These are phyloP conservation scores for Pilasporangium apinafurcum DNA, from an alignment of 352 stramenopile species.

Conservation along the genomic window DNA sequence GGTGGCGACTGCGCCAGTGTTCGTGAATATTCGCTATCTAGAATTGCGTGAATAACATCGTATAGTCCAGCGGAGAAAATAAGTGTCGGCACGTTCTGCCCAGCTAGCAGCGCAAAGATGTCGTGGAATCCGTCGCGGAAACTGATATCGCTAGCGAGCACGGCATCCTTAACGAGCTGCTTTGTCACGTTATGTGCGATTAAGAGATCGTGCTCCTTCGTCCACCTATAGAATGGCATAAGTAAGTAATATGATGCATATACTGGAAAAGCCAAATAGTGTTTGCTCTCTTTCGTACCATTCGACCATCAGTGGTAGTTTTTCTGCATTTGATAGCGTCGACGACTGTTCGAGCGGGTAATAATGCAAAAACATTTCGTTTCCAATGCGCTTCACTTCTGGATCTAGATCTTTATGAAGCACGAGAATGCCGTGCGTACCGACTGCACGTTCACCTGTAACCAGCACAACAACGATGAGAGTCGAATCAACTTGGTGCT, in stretches of 20 bases:
- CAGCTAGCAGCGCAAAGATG: constrained; percentile 48
- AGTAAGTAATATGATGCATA: neutral
- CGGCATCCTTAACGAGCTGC: constrained; percentile 30
- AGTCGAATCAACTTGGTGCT: neutral
- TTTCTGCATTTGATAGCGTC: constrained; percentile 57
- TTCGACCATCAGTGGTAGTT: constrained; percentile 73
- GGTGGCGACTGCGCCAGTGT: constrained; percentile 15
- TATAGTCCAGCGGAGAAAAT: constrained; percentile 72
- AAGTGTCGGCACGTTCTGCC: constrained; percentile 56
- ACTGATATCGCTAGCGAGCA: constrained; percentile 37
- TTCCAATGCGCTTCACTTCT: constrained; percentile 13
- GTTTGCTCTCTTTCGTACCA: constrained; percentile 15
- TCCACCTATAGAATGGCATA: constrained; percentile 18
- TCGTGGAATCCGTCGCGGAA: constrained; percentile 58
- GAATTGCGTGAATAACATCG: constrained; percentile 76
- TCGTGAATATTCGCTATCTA: constrained; percentile 56
- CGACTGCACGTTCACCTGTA: constrained; percentile 36
- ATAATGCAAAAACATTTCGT: constrained; percentile 60
- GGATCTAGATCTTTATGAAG: constrained; percentile 34
- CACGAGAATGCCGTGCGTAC: constrained; percentile 50
- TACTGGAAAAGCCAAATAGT: neutral
- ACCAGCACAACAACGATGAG: neutral
- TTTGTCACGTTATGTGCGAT: constrained; percentile 50
- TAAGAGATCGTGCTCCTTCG: constrained; percentile 37
- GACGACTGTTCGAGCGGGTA: constrained; percentile 73